phyloP scores from a whole-genome alignment of 2,329 filamentous ascomycete species.

The Phaeoacremonium minimum region DNA sequence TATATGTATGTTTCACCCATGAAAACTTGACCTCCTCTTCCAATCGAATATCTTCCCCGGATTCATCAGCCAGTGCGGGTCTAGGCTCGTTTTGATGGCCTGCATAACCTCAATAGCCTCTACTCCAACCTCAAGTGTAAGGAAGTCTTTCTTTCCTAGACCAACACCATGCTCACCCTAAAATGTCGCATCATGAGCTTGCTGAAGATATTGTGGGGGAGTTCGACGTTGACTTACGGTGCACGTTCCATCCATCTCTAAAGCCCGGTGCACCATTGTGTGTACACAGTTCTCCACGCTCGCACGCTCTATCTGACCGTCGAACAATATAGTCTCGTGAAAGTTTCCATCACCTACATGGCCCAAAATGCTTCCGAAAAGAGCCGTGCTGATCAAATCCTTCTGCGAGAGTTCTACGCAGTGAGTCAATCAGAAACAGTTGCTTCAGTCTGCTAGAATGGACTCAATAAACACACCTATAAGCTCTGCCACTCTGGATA shows the following conservation, averaged over 20 bases:
- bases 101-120: slow-evolving; percentile 81
- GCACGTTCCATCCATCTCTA: slow-evolving; percentile 92
- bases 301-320: slow-evolving; percentile 64
- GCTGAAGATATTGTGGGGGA: too few species aligned
- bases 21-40: too few species aligned
- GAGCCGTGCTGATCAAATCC: slow-evolving; percentile 78
- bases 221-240: too few species aligned
- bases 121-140: slow-evolving; percentile 73
- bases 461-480: slow-evolving; percentile 79
- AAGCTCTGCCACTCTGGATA: slow-evolving; percentile 69
- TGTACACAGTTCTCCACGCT: slow-evolving; percentile 80
- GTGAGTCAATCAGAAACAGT: too few species aligned
- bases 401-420: too few species aligned
- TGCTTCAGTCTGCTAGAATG: too few species aligned
- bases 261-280: slow-evolving; percentile 83
- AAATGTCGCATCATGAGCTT: too few species aligned
- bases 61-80: slow-evolving; percentile 85
- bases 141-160: slow-evolving; percentile 77
- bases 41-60: slow-evolving; percentile 87
- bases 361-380: slow-evolving; percentile 84
- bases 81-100: slow-evolving; percentile 74
- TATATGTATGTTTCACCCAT: too few species aligned
- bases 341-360: slow-evolving; percentile 95
- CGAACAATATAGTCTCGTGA: slow-evolving; percentile 88
- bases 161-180: slow-evolving; percentile 85